Evolutionary conservation across 2,329 filamentous ascomycete species (phyloP).

Genomic region (Metarhizium album): DNA sequence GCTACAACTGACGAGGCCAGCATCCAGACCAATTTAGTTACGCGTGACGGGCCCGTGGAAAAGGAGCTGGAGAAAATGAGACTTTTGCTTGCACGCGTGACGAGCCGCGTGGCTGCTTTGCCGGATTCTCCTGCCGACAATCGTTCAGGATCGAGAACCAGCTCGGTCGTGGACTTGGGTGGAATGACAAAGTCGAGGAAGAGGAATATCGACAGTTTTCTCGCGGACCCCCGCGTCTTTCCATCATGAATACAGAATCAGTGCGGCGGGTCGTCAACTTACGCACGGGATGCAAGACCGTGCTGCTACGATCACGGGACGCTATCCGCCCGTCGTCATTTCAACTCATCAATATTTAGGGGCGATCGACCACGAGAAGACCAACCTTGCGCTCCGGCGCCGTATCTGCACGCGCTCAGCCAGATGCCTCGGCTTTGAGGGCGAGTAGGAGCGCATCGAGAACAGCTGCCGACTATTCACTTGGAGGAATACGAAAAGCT

Average conservation of each 20-base stretch:
- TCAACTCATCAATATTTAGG: too few species aligned
- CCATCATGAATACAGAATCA: conserved; percentile 7
- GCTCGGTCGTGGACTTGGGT: conserved; percentile 17
- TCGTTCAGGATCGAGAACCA: conserved; percentile 1
- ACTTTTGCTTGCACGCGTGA: conserved; percentile 49
- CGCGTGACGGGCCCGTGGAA: conserved; percentile 53
- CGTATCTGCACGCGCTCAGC: too few species aligned
- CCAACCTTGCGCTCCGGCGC: too few species aligned
- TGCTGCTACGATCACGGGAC: not conserved
- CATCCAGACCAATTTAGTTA: conserved; percentile 57
- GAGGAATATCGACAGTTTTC: conserved; percentile 30
- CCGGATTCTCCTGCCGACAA: conserved; percentile 12
- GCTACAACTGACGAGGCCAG: conserved; percentile 15
- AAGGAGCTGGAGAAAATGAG: conserved; percentile 57
- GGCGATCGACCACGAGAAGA: too few species aligned
- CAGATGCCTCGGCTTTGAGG: not conserved
- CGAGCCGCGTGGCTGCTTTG: conserved; percentile 37
- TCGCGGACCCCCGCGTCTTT: conserved; percentile 19
- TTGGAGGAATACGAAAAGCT: too few species aligned
- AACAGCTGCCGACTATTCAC: too few species aligned
- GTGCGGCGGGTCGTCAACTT: not conserved
- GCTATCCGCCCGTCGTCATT: not conserved
- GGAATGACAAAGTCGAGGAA: conserved; percentile 29
- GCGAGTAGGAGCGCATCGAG: too few species aligned
- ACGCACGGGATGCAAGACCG: not conserved